Evolutionary conservation across 2,329 filamentous ascomycete species (phyloP).

Genomic region (Biscogniauxia marginata): DNA sequence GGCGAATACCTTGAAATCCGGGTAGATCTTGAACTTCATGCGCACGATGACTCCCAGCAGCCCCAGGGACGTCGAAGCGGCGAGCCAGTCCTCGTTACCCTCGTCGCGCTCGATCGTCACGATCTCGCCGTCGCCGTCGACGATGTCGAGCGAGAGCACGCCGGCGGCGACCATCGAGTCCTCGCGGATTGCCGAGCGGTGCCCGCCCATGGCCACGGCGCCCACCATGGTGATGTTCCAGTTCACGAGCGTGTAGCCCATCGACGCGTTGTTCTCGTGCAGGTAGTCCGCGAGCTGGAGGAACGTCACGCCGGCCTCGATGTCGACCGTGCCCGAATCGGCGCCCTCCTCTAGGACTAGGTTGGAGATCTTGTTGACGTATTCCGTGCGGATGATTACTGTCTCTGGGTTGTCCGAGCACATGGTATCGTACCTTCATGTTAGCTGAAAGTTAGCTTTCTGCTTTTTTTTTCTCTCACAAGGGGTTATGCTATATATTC

Average conservation of each 20-base stretch:
- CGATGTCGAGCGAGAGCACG: conserved; percentile 47
- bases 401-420: conserved; percentile 47
- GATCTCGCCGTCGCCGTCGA: conserved; percentile 46
- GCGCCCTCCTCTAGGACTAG: conserved; percentile 39
- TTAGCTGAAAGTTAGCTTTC: background rate
- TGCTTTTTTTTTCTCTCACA: background rate
- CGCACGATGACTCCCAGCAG: conserved; percentile 47
- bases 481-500: too few relatives aligned
- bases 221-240: conserved; percentile 54
- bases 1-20: conserved; percentile 51
- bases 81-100: conserved; percentile 47
- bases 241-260: conserved; percentile 51
- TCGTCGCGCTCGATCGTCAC: conserved; percentile 42
- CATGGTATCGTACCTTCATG: conserved; percentile 50
- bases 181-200: conserved; percentile 47
- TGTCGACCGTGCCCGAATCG: conserved; percentile 43
- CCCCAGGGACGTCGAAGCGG: conserved; percentile 50
- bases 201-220: conserved; percentile 52
- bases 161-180: conserved; percentile 50
- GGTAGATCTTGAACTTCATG: conserved; percentile 49
- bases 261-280: conserved; percentile 43
- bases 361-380: conserved; percentile 44
- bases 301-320: conserved; percentile 53
- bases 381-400: conserved; percentile 46
- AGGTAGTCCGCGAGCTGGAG: conserved; percentile 50